Percentiles rank a stretch among this genome's conserved stretches.
phyloP scores from a whole-genome alignment of 805 yeast species.

The Candida bentonensis region DNA sequence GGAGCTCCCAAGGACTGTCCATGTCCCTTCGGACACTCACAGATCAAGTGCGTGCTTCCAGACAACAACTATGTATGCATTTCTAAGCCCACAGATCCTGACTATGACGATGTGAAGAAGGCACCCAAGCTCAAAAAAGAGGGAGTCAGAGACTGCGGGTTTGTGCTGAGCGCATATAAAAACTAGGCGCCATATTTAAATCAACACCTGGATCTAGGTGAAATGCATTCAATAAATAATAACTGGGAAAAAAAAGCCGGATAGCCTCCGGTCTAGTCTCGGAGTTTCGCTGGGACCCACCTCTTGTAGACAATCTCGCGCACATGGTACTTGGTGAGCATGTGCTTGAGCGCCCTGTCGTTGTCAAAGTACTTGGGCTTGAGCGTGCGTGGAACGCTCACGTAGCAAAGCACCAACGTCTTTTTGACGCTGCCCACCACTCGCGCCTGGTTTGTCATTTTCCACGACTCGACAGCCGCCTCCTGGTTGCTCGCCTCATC shows the following conservation, averaged over 20 bases:
- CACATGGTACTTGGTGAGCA: conserved; percentile 34
- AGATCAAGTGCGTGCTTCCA: conserved; percentile 67
- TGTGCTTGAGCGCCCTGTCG: conserved; percentile 17
- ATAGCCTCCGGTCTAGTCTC: too few species aligned
- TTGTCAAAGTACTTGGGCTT: conserved; percentile 13
- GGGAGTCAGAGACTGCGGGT: not conserved
- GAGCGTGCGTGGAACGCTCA: conserved; percentile 35
- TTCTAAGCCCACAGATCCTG: conserved; percentile 59
- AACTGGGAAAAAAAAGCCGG: not conserved
- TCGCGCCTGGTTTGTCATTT: conserved; percentile 58
- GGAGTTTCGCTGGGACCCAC: conserved; percentile 75
- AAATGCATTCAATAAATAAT: not conserved
- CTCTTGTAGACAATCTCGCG: conserved; percentile 59
- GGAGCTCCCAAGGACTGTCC: conserved; percentile 61
- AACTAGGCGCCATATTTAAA: too few species aligned
- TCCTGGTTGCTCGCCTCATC: conserved; percentile 18
- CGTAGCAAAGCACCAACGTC: conserved; percentile 53
- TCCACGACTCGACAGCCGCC: conserved; percentile 32
- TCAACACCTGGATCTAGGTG: too few species aligned
- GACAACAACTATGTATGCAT: conserved; percentile 60
- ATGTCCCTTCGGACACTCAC: conserved; percentile 79
- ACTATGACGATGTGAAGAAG: conserved; percentile 73
- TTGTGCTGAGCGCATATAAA: not conserved
- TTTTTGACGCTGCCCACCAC: conserved; percentile 83
- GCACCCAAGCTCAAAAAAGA: conserved; percentile 46